phyloP scores from a whole-genome alignment of 2,329 filamentous ascomycete species.

The Rhinocladiella similis region DNA sequence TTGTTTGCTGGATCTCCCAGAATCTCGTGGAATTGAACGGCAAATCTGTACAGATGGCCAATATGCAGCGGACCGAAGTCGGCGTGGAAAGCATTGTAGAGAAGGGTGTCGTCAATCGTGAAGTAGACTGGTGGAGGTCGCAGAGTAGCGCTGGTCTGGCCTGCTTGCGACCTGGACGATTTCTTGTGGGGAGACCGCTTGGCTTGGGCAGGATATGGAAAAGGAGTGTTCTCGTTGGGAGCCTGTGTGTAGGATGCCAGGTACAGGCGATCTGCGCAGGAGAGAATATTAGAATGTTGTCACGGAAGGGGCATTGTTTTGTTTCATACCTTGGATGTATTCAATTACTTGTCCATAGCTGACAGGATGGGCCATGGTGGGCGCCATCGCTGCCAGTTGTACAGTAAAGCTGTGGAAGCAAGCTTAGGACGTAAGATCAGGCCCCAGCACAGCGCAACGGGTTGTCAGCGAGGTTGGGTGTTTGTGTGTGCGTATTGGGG shows the following conservation, averaged over 20 bases:
- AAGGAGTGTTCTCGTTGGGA: conserved; percentile 77
- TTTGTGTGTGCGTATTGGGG: too few species aligned
- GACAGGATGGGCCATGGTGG: conserved; percentile 44
- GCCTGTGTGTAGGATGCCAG: conserved; percentile 85
- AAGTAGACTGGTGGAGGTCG: conserved; percentile 81
- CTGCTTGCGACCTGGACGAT: conserved; percentile 65
- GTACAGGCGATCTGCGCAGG: conserved; percentile 79
- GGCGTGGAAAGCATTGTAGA: conserved; percentile 98
- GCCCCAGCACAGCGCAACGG: too few species aligned
- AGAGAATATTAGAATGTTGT: conserved; percentile 14
- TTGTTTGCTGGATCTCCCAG: conserved; percentile 89
- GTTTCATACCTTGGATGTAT: conserved; percentile 78
- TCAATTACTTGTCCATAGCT: conserved; percentile 89
- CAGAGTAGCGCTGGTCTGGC: conserved; percentile 51
- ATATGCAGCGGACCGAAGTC: conserved; percentile 98
- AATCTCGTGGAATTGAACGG: conserved; percentile 92
- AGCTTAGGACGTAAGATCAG: background rate
- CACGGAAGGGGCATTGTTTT: conserved; percentile 36
- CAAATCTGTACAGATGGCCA: conserved; percentile 94
- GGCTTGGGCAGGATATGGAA: conserved; percentile 71
- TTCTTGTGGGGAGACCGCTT: conserved; percentile 73
- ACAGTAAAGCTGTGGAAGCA: conserved; percentile 11
- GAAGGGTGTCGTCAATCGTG: conserved; percentile 83
- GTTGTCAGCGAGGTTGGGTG: too few species aligned
- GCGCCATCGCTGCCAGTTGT: conserved; percentile 25